Evolutionary conservation across 768 basidiomycete species (phyloP).

Genomic region (Leccinum boreale): DNA sequence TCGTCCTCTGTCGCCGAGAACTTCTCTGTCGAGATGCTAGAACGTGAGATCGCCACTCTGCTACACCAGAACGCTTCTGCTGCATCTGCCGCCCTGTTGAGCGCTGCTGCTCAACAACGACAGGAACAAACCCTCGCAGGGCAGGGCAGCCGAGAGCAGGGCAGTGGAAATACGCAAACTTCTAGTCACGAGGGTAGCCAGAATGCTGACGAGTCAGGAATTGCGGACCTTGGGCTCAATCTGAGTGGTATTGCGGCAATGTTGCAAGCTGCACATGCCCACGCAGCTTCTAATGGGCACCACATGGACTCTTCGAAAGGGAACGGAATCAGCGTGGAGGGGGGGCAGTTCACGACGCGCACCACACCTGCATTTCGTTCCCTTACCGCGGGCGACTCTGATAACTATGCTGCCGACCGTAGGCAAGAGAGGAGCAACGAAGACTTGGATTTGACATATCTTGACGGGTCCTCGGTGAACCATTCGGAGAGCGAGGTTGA

Average conservation of each 20-base stretch:
- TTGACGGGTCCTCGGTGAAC: constrained; percentile 33
- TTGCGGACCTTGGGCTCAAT: constrained; percentile 48
- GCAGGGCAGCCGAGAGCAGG: constrained; percentile 32
- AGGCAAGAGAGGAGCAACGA: constrained; percentile 40
- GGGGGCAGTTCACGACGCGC: constrained; percentile 53
- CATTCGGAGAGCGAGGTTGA: constrained; percentile 25
- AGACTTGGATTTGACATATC: constrained; percentile 54
- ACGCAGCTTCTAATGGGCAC: constrained; percentile 47
- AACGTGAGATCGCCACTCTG: constrained; percentile 72
- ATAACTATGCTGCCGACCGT: constrained; percentile 19
- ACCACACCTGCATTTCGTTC: constrained; percentile 78
- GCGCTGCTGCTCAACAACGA: constrained; percentile 66
- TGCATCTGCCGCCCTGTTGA: constrained; percentile 60
- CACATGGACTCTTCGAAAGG: constrained; percentile 45
- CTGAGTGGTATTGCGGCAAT: constrained; percentile 72
- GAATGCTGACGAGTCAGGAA: constrained; percentile 15
- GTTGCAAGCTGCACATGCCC: constrained; percentile 72
- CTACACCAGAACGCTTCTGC: constrained; percentile 74
- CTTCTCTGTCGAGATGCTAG: constrained; percentile 69
- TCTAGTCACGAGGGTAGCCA: constrained; percentile 8
- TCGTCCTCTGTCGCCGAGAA: constrained; percentile 42
- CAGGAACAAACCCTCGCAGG: constrained; percentile 43
- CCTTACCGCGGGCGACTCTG: constrained; percentile 50
- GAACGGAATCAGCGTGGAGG: constrained; percentile 43
- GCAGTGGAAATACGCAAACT: constrained; percentile 16